Evolutionary conservation across 805 yeast genomes (phyloP), one percentile per base, ranked within the genome.

Genomic region (Candida taoyuanica): DNA sequence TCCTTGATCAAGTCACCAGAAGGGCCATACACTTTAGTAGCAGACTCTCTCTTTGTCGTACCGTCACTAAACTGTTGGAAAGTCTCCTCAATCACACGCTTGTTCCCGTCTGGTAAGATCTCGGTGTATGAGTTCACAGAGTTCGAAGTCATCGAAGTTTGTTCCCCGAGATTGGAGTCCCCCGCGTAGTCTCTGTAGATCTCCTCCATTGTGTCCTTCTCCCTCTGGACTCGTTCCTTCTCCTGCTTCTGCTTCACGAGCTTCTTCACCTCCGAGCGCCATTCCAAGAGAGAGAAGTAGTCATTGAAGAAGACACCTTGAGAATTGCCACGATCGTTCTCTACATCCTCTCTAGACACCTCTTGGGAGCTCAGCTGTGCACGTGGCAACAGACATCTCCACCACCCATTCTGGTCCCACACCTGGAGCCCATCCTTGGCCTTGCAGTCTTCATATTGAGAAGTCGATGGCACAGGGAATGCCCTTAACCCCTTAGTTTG

Each of bases 311-410:
- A 85, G 7, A 68, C 40, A 1, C 87, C 88, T 40, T 67, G 59
- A 25, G 65, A 64, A 32, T 79, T 75, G 13, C 60, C 54, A 2
- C 42, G 44, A 33, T 65, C 65, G 20, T 59, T 55, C 44, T 71
- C 69, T 19, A 81, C 75, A 49, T 80, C 85, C 50, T 82, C 87
- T 47, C 69, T 75, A 20, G 80, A 52, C 16, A 71, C 53, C 12
- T 57, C 58, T 16, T 55, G 55, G 9, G 30, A 14, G 4, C 47
- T 48, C 36, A 50, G 46, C 44, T 58, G 64, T 33, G 59, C 62
- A 53, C 70, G 69, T 11, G 96, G 95, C 59, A 89, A 82, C 32
- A 91, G 64, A 62, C 98, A 91, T 55, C 89, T 74, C 97, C 97
- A 91, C 59, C 79, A 74, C 0, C 97, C 98, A 17, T 72, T 68